Evolutionary conservation across 371 early-diverging fungal genomes (phyloP), one percentile per base, ranked within the genome.

Genomic region (Circinella minor): DNA sequence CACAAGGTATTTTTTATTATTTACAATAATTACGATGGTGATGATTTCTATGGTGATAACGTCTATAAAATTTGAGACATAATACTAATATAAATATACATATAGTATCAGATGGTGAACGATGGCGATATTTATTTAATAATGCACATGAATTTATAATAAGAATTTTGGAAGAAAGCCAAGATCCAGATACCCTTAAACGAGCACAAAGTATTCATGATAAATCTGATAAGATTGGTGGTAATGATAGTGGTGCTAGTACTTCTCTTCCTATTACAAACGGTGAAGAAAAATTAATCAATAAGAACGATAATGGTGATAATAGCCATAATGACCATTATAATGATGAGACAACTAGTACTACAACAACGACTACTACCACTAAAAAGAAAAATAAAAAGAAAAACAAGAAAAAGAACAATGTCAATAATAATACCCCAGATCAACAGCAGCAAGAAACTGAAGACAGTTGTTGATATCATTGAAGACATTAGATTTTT

Each of bases 181-280:
- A 67, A 11, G 75, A 73, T 17, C 62, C 67, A 37, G 82, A 82
- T 72, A 78, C 77, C 5, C 51, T 76, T 1, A 79, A 82, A 54
- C 70, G 80, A 36, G 79, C 80, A 6, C 72, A 71, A 39, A 72
- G 72, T 37, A 77, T 81, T 11, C 17, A 73, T 4, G 57, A 71
- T 51, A 68, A 54, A 38, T n/a, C 62, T 6, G 54, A 54, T n/a
- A 6, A 54, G 6, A 3, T 1, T 6, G 43, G 43, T 43, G 43
- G 43, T 43, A 43, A 43, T 43, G 43, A 11, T 43, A 3, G 1
- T 43, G 43, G 43, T 43, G 43, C 6, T 43, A 43, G 43, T 43
- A 43, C 27, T 27, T 27, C 27, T 27, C 27, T 27, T 27, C 2
- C 27, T 27, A 27, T 27, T 27, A 27, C 27, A 27, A 27, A 27